Conservation (phyloP, 768 basidiomycete species). For the Suillus alpinus region DNA sequence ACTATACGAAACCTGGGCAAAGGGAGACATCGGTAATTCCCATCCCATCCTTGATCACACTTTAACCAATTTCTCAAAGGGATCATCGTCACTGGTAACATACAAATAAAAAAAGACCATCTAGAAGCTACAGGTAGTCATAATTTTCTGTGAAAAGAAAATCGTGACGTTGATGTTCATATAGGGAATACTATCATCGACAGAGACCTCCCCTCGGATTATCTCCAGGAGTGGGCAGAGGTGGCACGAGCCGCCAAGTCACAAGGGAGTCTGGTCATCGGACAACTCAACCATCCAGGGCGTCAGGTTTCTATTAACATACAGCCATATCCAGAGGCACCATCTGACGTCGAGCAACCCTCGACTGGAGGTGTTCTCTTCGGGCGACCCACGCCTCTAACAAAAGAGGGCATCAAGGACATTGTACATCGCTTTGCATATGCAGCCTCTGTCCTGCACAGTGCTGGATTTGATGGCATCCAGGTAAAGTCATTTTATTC, state of each 20-base stretch:
- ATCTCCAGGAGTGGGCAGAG: constrained; percentile 18
- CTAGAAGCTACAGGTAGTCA: constrained; percentile 31
- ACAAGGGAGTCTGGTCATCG: constrained; percentile 27
- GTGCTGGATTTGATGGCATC: constrained; percentile 69
- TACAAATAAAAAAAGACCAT: constrained; percentile 33
- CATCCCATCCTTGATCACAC: not conserved
- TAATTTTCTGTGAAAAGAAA: not conserved
- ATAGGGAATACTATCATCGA: constrained; percentile 33
- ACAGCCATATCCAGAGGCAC: constrained; percentile 33
- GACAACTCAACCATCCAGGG: constrained; percentile 32
- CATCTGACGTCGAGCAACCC: constrained; percentile 33
- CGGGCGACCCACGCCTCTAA: constrained; percentile 36
- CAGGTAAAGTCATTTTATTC: constrained; percentile 31
- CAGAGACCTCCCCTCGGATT: constrained; percentile 21
- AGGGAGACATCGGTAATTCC: constrained; percentile 27
- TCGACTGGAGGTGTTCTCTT: constrained; percentile 31
- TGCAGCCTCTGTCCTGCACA: constrained; percentile 51
- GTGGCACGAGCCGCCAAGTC: constrained; percentile 32
- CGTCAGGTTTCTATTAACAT: constrained; percentile 34
- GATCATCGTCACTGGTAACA: constrained; percentile 31
- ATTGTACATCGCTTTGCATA: constrained; percentile 48
- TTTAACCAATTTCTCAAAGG: constrained; percentile 18
- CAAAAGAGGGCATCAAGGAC: constrained; percentile 46
- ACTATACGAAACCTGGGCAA: constrained; percentile 34
- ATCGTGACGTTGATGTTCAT: not conserved